phyloP scores from a whole-genome alignment of 75 land plant genomes.

The Pinus taeda region DNA sequence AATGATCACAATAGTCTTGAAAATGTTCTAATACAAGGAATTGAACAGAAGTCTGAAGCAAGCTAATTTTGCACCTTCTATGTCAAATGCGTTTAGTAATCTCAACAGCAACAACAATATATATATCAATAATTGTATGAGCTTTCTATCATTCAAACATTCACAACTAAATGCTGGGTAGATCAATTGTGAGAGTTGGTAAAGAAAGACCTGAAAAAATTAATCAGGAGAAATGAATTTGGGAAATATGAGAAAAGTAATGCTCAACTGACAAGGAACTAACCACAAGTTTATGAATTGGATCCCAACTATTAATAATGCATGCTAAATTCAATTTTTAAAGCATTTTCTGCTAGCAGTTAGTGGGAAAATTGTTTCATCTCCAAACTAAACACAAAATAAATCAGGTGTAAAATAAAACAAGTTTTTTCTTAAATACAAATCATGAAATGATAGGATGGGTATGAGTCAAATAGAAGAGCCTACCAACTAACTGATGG shows the following conservation, averaged over 20 bases:
- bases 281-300: not conserved
- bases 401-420: too few species aligned
- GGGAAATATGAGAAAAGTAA: not conserved
- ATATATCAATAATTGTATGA: not conserved
- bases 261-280: not conserved
- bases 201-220: not conserved
- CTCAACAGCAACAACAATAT: not conserved
- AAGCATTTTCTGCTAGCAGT: not conserved
- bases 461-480: too few species aligned
- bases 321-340: not conserved
- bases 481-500: too few species aligned
- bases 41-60: not conserved
- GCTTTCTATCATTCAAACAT: not conserved
- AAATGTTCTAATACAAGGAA: not conserved
- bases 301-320: not conserved
- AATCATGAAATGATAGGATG: too few species aligned
- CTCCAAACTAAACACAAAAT: not conserved
- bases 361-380: not conserved
- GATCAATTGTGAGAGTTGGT: not conserved
- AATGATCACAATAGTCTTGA: not conserved
- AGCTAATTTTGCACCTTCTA: not conserved
- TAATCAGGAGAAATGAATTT: not conserved
- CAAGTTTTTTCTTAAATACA: too few species aligned
- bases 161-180: not conserved
- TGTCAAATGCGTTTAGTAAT: not conserved